Evolutionary conservation across 208 protist species (phyloP), one percentile per base, ranked within the genome.

Genomic region (Crithidia bombi): DNA sequence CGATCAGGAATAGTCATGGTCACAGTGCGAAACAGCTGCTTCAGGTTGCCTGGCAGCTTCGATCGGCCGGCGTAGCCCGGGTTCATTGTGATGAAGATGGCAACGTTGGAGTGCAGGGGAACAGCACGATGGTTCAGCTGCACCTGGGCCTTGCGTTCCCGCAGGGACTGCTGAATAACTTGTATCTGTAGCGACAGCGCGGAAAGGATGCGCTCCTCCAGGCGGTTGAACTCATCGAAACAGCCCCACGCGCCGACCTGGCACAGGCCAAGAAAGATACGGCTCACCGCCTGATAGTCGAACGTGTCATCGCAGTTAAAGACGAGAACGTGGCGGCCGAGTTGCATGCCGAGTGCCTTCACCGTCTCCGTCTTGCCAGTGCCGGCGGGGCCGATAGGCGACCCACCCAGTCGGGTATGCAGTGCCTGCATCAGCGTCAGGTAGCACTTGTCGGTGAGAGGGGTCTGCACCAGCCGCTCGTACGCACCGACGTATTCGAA

Each of bases 221-320:
- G 89, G 46, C 99, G 94, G 79, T 99, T 99, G 86, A 99, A 99
- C 89, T 99, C 99, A 86, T 99, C 99, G 79, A 99, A 99, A 87
- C 99, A 99, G 69, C 99, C 99, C 98, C 99, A 99, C 38, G 99
- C 98, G 44, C 99, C 99, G 46, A 98, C 98, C 72, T 99, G 97
- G 80, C 98, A 99, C 6, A 99, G 90, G 33, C 99, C 99, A n/a
- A 99, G 89, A 66, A 99, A 98, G 54, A 99, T 99, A 66, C 98
- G 88, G 44, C 94, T 95, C 81, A 99, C 98, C 1, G 98, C 95
- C 73, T 98, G 90, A 80, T 97, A 98, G 79, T 99, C 98, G 70
- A 99, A 99, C 25, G 86, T 93, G 78, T 99, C 99, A 73, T 99
- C 99, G 89, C 99, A 99, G 89, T 99, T 99, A 79, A 99, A 99